phyloP scores from a whole-genome alignment of 305 asterid genomes.

The Fraxinus paxiana region DNA sequence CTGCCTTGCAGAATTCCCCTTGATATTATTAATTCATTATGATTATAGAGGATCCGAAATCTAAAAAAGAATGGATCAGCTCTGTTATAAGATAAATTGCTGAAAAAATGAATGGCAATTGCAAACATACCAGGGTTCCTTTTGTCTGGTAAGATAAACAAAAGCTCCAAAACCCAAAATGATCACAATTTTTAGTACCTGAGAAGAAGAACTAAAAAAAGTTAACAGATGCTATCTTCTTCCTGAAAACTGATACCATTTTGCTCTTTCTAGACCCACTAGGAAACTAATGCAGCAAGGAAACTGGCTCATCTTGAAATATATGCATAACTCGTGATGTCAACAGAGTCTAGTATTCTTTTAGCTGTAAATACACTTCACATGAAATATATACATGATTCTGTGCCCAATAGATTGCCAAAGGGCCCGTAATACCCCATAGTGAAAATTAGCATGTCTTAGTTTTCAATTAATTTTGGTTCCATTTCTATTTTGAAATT shows the following conservation, averaged over 20 bases:
- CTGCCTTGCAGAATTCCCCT: neutral
- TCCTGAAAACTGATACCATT: neutral
- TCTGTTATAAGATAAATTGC: neutral
- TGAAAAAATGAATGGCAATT: neutral
- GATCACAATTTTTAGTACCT: constrained; percentile 62
- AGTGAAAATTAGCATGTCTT: neutral
- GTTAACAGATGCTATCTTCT: neutral
- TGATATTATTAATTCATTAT: neutral
- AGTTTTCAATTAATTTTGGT: neutral
- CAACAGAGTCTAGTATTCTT: neutral
- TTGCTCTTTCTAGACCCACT: neutral
- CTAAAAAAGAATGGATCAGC: neutral
- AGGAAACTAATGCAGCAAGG: neutral
- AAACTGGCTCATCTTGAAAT: neutral
- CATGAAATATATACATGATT: neutral
- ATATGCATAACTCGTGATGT: neutral
- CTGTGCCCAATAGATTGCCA: neutral
- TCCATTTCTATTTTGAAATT: neutral
- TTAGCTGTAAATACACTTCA: neutral
- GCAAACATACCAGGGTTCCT: constrained; percentile 59
- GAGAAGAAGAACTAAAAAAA: constrained; percentile 16
- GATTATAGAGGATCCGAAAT: neutral
- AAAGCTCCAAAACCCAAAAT: constrained; percentile 74
- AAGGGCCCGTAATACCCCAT: neutral
- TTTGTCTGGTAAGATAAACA: constrained; percentile 74